Evolutionary conservation across 116 monocot species (phyloP), one percentile per base, ranked within the genome.

Genomic region (Papilionanthe hybrid): DNA sequence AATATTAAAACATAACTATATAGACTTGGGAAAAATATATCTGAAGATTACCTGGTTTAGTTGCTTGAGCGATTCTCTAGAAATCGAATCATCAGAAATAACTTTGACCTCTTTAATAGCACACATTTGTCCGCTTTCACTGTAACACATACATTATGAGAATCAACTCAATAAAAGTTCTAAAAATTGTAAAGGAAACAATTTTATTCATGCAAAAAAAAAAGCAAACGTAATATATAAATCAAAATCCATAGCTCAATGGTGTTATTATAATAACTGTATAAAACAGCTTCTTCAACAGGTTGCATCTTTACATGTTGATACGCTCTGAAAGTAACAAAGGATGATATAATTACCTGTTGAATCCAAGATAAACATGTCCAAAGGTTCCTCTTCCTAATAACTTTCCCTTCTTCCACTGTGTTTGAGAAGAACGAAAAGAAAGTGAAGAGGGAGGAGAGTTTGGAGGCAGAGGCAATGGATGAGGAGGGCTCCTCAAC

Each of bases 341-440:
- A 20, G 32, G 53, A 17, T 58, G 18, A 58, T 20, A 42, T 1
- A 47, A 66, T 15, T 82, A 95, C 95, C 95, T 88, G 82, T 93
- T 92, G 63, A 95, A 95, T 43, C 95, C 95, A 72, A 89, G 84
- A 84, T 90, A 95, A 42, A 95, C 95, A 84, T 90, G 88, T 49
- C 95, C 95, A 88, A 93, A 95, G 45, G 93, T 91, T 80, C 95
- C 95, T 72, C 90, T 89, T 42, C 95, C 95, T 49, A 95, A 69
- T 71, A 93, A 84, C 82, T 88, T 93, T 41, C 95, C 95, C 72
- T 90, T 95, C 82, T 90, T 92, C 93, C 95, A 95, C 66, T 84
- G 82, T 69, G 89, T 86, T 30, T 79, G 85, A 81, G 80, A 83
- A 76, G 76, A 78, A 29, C 82, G 81, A 65, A 91, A 81, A 55